A percentile compares a stretch with the other conserved stretches of the same genome.
These are phyloP conservation scores for Globisporangium viniferum DNA, from an alignment of 352 stramenopile species.

Conservation along the genomic window DNA sequence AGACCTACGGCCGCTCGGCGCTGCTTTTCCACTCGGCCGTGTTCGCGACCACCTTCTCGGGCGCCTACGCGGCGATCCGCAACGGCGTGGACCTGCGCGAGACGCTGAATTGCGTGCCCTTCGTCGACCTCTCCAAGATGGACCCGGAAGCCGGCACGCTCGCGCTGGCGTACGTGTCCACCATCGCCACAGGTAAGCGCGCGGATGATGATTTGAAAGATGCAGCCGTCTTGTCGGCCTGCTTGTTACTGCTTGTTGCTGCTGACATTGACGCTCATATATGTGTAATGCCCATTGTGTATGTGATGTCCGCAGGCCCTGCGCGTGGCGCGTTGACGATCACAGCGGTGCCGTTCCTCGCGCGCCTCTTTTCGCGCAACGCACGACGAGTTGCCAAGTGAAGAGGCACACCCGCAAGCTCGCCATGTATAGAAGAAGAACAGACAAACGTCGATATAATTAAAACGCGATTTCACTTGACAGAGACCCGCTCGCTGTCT, in stretches of 20 bases:
- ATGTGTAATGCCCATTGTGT: background rate
- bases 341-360: conserved; percentile 65
- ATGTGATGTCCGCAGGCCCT: conserved; percentile 29
- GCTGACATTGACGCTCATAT: background rate
- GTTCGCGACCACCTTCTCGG: conserved; percentile 94
- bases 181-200: conserved; percentile 66
- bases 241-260: background rate
- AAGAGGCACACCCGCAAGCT: conserved; percentile 3
- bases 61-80: conserved; percentile 67
- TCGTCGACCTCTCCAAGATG: conserved; percentile 67
- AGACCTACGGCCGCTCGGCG: conserved; percentile 94
- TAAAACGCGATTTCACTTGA: background rate
- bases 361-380: conserved; percentile 53
- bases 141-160: conserved; percentile 68
- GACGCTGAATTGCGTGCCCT: conserved; percentile 53
- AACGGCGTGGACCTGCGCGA: conserved; percentile 63
- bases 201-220: background rate
- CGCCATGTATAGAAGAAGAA: background rate
- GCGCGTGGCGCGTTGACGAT: conserved; percentile 72
- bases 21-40: conserved; percentile 91
- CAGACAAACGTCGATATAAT: background rate
- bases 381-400: conserved; percentile 16
- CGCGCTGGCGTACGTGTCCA: conserved; percentile 91
- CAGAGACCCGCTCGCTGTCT: background rate
- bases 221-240: no score